Evolutionary conservation across 164 flowering plant species (phyloP), one percentile per base, ranked within the genome.

Genomic region (Nymphaea colorata): DNA sequence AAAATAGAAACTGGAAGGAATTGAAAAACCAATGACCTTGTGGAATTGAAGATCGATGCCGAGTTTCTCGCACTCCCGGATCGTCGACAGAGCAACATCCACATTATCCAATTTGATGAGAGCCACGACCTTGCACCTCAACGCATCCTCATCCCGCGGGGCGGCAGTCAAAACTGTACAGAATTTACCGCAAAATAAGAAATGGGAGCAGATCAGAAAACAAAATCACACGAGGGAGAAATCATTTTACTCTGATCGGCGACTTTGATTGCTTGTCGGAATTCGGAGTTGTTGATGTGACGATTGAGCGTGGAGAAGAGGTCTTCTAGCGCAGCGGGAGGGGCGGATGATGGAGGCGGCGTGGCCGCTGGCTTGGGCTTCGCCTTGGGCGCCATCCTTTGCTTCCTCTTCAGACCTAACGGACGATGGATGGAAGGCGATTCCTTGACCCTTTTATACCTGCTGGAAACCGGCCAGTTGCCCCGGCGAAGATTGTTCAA

Each of bases 111-210:
- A 80, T 74, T 82, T 87, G 18, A 94, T 81, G 76, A 89, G 70
- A 12, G 91, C 93, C 71, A 90, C 96, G 43, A 94, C 74, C 72
- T 94, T 94, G 75, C 98, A 91, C 7, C 87, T 76, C 68, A 91
- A 59, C 42, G 97, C 98, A 63, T 94, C 97, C 78, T 88, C 98
- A 45, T 91, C 98, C 2, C 83, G 81, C 1, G 93, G 92, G 8
- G 84, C 83, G 66, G 80, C 65, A 6, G 86, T 62, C 10, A 91
- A 81, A 70, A 94, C 98, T 94, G 76, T 59, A 65, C 70, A 12
- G n/a, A 61, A 11, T 10, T 17, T 8, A 17, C 7, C 41, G n/a
- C n/a, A 36, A 65, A 45, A 60, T 43, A 8, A 8, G 18, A 61
- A 18, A 47, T 41, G 14, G 6, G 44, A 57, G 6, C 14, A 4